Evolutionary conservation across 2,329 filamentous ascomycete species (phyloP).

Genomic region (Penicillium oxalicum): DNA sequence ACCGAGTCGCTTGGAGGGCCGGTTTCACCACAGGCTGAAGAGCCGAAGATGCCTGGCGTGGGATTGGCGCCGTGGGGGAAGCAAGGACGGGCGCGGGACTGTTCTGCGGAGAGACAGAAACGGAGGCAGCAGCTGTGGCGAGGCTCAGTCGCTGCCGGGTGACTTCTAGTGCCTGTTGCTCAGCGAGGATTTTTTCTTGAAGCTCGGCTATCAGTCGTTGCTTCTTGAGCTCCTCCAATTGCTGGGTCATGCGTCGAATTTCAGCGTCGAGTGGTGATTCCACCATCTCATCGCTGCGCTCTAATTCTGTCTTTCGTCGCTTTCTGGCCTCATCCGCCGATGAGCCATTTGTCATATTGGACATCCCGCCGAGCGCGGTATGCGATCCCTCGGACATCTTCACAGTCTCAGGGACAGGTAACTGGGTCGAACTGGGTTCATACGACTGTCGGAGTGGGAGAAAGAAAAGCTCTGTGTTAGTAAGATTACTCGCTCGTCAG

Average conservation of each 20-base stretch:
- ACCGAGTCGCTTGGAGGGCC: not conserved
- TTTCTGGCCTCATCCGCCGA: not conserved
- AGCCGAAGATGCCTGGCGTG: not conserved
- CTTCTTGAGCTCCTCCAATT: conserved; percentile 2
- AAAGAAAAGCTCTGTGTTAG: too few species aligned
- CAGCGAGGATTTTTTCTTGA: not conserved
- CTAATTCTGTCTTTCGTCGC: not conserved
- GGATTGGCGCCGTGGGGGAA: not conserved
- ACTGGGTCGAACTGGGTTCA: too few species aligned
- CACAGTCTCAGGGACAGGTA: too few species aligned
- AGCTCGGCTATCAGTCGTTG: not conserved
- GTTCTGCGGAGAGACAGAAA: not conserved
- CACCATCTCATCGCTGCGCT: not conserved
- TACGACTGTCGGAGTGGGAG: too few species aligned
- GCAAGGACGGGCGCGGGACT: not conserved
- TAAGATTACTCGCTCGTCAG: too few species aligned
- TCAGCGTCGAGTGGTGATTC: not conserved
- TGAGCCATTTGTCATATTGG: not conserved
- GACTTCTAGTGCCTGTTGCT: not conserved
- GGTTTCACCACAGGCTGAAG: not conserved
- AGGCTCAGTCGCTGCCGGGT: not conserved
- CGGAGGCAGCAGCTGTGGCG: not conserved
- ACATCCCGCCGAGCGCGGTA: not conserved
- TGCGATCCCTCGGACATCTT: not conserved
- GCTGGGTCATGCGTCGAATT: not conserved